Evolutionary conservation across 2,329 filamentous ascomycete genomes (phyloP).

Genomic region (Cercospora janseana): DNA sequence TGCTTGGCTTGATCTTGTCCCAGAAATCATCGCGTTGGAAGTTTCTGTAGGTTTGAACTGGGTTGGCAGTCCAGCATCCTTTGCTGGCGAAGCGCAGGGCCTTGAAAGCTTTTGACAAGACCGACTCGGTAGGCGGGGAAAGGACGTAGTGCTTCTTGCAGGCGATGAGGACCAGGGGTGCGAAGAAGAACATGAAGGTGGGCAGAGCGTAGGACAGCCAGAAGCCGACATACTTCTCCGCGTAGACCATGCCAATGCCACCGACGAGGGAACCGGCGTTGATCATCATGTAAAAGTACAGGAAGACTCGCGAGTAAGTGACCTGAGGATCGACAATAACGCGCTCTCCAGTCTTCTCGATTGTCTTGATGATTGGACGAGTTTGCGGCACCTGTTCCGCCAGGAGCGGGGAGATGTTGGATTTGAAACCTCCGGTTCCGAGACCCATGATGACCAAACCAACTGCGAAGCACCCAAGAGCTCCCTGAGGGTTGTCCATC

Average conservation of each 20-base stretch:
- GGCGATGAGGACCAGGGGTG: slow-evolving; percentile 54
- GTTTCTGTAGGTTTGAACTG: slow-evolving; percentile 57
- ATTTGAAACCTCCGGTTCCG: slow-evolving; percentile 77
- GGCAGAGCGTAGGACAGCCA: slow-evolving; percentile 63
- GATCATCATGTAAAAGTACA: slow-evolving; percentile 71
- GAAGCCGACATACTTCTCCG: slow-evolving; percentile 66
- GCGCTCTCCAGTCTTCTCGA: slow-evolving; percentile 44
- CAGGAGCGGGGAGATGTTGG: slow-evolving; percentile 61
- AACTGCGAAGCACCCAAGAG: slow-evolving; percentile 63
- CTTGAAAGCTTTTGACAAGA: slow-evolving; percentile 64
- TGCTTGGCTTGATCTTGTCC: slow-evolving; percentile 67
- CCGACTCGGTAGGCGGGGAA: slow-evolving; percentile 64
- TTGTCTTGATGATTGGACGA: slow-evolving; percentile 40
- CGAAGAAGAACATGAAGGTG: slow-evolving; percentile 63
- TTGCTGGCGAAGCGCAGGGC: slow-evolving; percentile 62
- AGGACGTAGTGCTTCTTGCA: slow-evolving; percentile 54
- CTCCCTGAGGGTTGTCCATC: slow-evolving; percentile 54
- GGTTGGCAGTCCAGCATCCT: slow-evolving; percentile 57
- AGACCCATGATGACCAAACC: slow-evolving; percentile 67
- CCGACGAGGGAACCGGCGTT: slow-evolving; percentile 65
- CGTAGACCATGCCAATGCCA: slow-evolving; percentile 63
- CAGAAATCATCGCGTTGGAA: slow-evolving; percentile 58
- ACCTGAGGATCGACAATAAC: slow-evolving; percentile 49
- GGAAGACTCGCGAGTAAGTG: slow-evolving; percentile 49
- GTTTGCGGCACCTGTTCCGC: slow-evolving; percentile 48